These are phyloP conservation scores for Heimioporus punctisporus DNA, from an alignment of 1,284 basidiomycete species.

Conservation along the genomic window DNA sequence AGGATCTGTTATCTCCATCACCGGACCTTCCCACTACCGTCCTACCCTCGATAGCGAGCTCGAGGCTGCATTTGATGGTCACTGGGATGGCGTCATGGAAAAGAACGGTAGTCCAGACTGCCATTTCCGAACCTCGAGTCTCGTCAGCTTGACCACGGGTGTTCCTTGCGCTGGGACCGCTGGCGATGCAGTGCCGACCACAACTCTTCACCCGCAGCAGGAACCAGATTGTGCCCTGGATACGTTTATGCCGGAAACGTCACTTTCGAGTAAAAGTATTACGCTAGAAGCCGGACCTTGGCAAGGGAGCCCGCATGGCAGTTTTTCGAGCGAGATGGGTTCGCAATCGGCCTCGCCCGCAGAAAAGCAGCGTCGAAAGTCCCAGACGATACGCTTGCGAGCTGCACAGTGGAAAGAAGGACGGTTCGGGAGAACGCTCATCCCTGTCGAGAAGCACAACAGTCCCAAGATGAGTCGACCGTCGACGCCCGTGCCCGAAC, in stretches of 20 bases:
- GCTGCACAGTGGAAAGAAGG: slow-evolving; percentile 47
- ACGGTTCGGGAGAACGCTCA: slow-evolving; percentile 37
- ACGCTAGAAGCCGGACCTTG: slow-evolving; percentile 7
- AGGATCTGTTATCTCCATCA: slow-evolving; percentile 5
- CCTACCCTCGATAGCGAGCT: slow-evolving; percentile 36
- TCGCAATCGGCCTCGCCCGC: slow-evolving; percentile 7
- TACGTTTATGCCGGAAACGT: slow-evolving; percentile 2
- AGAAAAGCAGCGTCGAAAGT: slow-evolving; percentile 39
- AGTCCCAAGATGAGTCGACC: slow-evolving; percentile 20
- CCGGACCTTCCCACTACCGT: slow-evolving; percentile 4
- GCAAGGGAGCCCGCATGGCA: slow-evolving; percentile 7
- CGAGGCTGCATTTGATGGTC: slow-evolving; percentile 26
- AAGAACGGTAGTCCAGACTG: slow-evolving; percentile 3
- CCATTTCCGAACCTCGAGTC: slow-evolving; percentile 26
- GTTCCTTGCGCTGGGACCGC: slow-evolving; percentile 9
- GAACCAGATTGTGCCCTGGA: slow-evolving; percentile 2
- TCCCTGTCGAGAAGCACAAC: slow-evolving; percentile 14
- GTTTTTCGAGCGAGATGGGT: slow-evolving; percentile 2
- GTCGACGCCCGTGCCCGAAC: slow-evolving; percentile 37
- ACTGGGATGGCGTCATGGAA: slow-evolving; percentile 15
- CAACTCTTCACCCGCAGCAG: slow-evolving; percentile 1
- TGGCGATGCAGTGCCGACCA: slow-evolving; percentile 8
- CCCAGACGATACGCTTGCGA: slow-evolving; percentile 46
- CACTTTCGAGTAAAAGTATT: slow-evolving; percentile 9
- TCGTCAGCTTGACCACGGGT: slow-evolving; percentile 18